phyloP scores from a whole-genome alignment of 2,329 filamentous ascomycete genomes.

The Gremmenia infestans region DNA sequence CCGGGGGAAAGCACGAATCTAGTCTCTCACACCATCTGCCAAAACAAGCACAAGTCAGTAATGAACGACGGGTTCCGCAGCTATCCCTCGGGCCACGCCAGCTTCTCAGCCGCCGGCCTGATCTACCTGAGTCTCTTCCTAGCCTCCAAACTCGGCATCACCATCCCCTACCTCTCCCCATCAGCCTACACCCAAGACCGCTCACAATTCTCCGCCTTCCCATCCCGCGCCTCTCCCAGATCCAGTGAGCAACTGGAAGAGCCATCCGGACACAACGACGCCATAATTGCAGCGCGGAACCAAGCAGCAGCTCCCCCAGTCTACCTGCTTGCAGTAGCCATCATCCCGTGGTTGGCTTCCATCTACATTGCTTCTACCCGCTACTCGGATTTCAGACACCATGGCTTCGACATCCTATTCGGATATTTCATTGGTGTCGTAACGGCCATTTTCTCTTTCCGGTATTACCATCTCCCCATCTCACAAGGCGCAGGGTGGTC shows the following conservation, averaged over 20 bases:
- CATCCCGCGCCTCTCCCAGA: slow-evolving; percentile 52
- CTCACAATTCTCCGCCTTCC: slow-evolving; percentile 61
- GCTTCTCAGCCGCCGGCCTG: slow-evolving; percentile 71
- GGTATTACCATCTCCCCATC: slow-evolving; percentile 81
- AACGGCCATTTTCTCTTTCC: slow-evolving; percentile 69
- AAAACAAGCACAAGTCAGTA: slow-evolving; percentile 52
- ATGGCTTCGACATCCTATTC: slow-evolving; percentile 86
- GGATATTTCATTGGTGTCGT: slow-evolving; percentile 74
- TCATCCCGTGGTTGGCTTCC: slow-evolving; percentile 68
- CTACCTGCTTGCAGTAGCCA: slow-evolving; percentile 65
- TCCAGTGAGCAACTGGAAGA: slow-evolving; percentile 4
- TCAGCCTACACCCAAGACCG: slow-evolving; percentile 43
- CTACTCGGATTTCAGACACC: slow-evolving; percentile 84
- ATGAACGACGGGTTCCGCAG: slow-evolving; percentile 79
- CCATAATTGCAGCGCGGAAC: slow-evolving; percentile 52
- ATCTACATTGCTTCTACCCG: slow-evolving; percentile 81
- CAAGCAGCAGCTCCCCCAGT: slow-evolving; percentile 79
- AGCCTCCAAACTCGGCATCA: slow-evolving; percentile 74
- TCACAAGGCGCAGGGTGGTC: slow-evolving; percentile 78
- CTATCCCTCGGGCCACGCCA: slow-evolving; percentile 75
- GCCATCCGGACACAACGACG: slow-evolving; percentile 24
- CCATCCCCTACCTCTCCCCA: slow-evolving; percentile 61
- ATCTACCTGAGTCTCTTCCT: slow-evolving; percentile 85
- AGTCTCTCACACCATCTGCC: slow-evolving; percentile 74
- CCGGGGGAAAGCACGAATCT: slow-evolving; percentile 55